A percentile compares a stretch with the other conserved stretches of the same genome.
Conservation (phyloP, 805 yeast genomes). For the Wickerhamiella sorbophila region DNA sequence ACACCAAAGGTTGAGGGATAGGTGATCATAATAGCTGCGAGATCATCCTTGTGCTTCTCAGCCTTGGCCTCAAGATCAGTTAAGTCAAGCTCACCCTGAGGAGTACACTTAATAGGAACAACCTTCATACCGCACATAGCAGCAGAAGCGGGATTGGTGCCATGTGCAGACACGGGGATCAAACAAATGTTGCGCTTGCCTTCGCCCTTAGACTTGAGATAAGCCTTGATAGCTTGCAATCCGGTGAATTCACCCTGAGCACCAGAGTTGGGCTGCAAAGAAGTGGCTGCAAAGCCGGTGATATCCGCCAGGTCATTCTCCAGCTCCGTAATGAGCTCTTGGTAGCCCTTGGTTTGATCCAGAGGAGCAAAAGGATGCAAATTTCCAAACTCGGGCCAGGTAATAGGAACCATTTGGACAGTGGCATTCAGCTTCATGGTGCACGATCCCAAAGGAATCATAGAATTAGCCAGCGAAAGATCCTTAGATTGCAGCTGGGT, state of each 20-base stretch:
- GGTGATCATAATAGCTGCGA: constrained; percentile 92
- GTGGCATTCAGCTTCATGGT: constrained; percentile 96
- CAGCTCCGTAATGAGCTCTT: constrained; percentile 57
- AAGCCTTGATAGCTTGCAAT: constrained; percentile 67
- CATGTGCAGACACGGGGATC: constrained; percentile 96
- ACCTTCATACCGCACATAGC: constrained; percentile 94
- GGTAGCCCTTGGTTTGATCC: constrained; percentile 80
- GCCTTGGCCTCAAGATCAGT: constrained; percentile 63
- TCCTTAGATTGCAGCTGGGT: constrained; percentile 77
- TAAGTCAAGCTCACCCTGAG: constrained; percentile 76
- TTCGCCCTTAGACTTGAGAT: constrained; percentile 58
- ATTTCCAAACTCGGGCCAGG: constrained; percentile 84
- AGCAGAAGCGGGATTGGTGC: constrained; percentile 97
- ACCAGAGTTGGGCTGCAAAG: constrained; percentile 94
- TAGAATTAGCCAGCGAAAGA: constrained; percentile 83
- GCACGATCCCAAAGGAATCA: constrained; percentile 96
- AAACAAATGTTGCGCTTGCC: constrained; percentile 68
- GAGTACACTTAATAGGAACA: constrained; percentile 75
- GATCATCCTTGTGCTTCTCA: constrained; percentile 44
- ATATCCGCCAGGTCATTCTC: constrained; percentile 78
- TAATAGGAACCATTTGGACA: constrained; percentile 83
- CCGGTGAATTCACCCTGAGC: constrained; percentile 99
- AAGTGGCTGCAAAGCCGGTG: constrained; percentile 84
- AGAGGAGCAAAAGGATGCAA: constrained; percentile 89
- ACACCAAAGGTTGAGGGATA: constrained; percentile 96